Percentiles rank a stretch among this genome's conserved stretches.
These are phyloP conservation scores for Ambrosiella beaveri DNA, from an alignment of 2,329 filamentous ascomycete genomes.

Conservation along the genomic window DNA sequence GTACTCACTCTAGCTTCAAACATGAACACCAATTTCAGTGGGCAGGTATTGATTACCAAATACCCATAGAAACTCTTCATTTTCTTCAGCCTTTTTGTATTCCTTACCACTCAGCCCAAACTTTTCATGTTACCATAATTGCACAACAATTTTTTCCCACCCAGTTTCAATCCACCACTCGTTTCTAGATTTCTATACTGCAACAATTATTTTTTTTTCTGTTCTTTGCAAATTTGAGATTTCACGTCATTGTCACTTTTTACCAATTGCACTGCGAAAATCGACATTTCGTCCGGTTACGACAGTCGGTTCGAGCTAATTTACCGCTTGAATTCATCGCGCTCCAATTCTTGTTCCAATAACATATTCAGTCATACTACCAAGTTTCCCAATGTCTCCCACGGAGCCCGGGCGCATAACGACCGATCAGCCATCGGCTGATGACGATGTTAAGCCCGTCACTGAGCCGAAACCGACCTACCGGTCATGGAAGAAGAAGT, in stretches of 20 bases:
- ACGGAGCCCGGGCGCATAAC: constrained; percentile 11
- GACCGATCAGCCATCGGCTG: constrained; percentile 1
- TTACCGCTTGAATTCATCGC: background rate
- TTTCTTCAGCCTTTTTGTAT: background rate
- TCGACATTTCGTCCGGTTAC: background rate
- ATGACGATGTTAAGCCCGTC: constrained; percentile 23
- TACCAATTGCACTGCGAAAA: background rate
- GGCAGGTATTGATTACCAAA: background rate
- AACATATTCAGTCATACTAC: background rate
- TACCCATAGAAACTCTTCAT: background rate
- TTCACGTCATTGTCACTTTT: background rate
- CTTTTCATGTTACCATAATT: background rate
- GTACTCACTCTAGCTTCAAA: constrained; percentile 2
- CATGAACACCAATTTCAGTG: constrained; percentile 4
- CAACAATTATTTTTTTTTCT: background rate
- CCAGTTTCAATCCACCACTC: background rate
- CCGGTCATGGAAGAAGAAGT: constrained; percentile 80
- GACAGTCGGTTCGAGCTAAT: background rate
- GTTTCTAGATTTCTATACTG: background rate
- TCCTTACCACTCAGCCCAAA: background rate
- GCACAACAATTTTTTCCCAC: background rate
- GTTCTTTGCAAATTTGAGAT: background rate
- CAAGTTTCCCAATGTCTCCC: constrained; percentile 5
- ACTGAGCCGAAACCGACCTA: constrained; percentile 35
- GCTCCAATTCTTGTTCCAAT: background rate